Base-by-base conservation (phyloP, 768 basidiomycete species). In the Mycena leptocephala region DNA sequence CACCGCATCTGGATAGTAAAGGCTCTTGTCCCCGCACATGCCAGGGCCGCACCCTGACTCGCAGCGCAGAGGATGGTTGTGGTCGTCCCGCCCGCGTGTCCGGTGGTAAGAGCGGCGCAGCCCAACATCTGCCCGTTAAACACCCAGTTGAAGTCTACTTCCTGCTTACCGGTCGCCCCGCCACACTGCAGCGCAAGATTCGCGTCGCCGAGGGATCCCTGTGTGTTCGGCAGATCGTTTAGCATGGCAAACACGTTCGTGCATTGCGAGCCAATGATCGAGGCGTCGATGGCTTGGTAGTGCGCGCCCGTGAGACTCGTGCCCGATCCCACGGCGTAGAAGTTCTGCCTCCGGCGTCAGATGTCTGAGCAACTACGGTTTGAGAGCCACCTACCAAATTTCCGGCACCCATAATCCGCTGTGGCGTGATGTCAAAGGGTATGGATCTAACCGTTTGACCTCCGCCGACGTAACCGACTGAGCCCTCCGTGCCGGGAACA, bases 251-350 rank as follows among this genome's bases (percentile, higher is more conserved):
- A 46, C 37, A 48, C 43, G 41, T 61, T 71, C 4, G 70, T 58
- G 43, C 70, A 71, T 22, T 62, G 39, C 20, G 68, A 13, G 24
- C 68, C 58, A 22, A 61, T 46, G 13, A 14, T 5, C 43, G 43
- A 46, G 18, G 59, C 56, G 33, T 61, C 61, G 48, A 61, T 46
- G n/a, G 58, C 70, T 41, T 51, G 46, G 37, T 48, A 53, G 28
- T 72, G 70, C n/a, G 43, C 5, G 46, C 24, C 56, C n/a, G 58
- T 67, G 51, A 66, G 46, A 32, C 35, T 65, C 16, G 51, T 32
- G n/a, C 72, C 72, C 11, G 72, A 58, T 20, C 72, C 72, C 20
- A 74, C 53, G 1, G 64, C 72, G n/a, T 74, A 74, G 48, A 41
- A 67, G 72, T 74, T 46, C 72, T 74, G 58, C 24, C 30, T 13